Base-by-base conservation (phyloP, 495 filamentous ascomycete genomes). In the Aspergillus egyptiacus region DNA sequence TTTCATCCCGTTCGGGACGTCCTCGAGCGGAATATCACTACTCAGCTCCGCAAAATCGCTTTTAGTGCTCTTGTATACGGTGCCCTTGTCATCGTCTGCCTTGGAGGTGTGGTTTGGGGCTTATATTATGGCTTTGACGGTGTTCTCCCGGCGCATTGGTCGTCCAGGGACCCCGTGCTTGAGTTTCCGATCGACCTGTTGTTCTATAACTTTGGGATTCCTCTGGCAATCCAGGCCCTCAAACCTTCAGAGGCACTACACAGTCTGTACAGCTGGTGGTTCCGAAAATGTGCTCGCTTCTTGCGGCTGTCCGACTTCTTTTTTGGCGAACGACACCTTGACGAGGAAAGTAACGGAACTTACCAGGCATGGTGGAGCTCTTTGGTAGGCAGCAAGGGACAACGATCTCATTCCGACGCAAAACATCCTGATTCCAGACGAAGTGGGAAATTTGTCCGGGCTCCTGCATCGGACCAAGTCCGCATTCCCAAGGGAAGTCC, bases 1-100 rank as follows among this genome's bases (percentile, higher is more conserved):
- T 97, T 99, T 64, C 93, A 99, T 62, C 93, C 93, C 1, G 91
- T 99, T 14, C 85, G 93, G 15, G 93, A 99, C 69, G 93, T 99
- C 6, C 78, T 99, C 14, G 94, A 99, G 63, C 81, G 94, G 24
- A 95, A 82, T 59, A 87, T 99, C 33, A 80, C 86, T 6, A 95
- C 88, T 1, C 93, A 99, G 65, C 79, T 99, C 9, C 83, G 91
- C 24, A 99, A 99, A 71, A 99, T 99, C 27, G 78, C 87, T 1
- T 96, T 96, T 56, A 95, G 89, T 55, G 94, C 90, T 22, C 75
- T 99, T 30, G 93, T 99, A 3, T 99, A 99, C 58, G 93, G 93
- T 17, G 88, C 84, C 0, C 70, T 99, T 32, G 91, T 99, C 39
- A 83, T 96, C 18, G 69, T 97, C 11, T 97, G 93, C 62, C 79